Percentiles rank a stretch among this genome's conserved stretches.
Evolutionary conservation across 805 yeast species (phyloP).

Genomic region (Saccharomycopsis fermentans): DNA sequence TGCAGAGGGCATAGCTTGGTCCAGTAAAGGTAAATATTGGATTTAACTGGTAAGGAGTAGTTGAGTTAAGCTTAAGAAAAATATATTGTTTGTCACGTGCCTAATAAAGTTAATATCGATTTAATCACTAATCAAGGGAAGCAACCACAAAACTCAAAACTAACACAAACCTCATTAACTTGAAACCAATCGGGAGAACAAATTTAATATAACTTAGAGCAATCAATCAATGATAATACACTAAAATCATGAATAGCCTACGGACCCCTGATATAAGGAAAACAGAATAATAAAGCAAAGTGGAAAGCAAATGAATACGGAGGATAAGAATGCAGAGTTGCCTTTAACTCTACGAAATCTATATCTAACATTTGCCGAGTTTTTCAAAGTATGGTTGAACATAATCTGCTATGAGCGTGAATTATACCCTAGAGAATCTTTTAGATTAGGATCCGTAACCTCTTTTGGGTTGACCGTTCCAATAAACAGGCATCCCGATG

Average conservation of each 20-base stretch:
- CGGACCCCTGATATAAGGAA: not conserved
- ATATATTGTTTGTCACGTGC: not conserved
- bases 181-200: too few species aligned
- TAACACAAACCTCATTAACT: too few species aligned
- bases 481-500: slow-evolving; percentile 13
- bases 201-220: too few species aligned
- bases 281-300: too few species aligned
- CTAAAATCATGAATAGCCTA: not conserved
- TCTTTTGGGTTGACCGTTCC: slow-evolving; percentile 17
- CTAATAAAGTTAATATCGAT: not conserved
- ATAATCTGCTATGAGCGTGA: slow-evolving; percentile 11
- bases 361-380: slow-evolving; percentile 14
- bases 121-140: not conserved
- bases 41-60: too few species aligned
- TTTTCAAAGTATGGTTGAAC: slow-evolving; percentile 15
- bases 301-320: not conserved
- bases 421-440: slow-evolving; percentile 13
- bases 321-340: not conserved
- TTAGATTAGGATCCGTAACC: slow-evolving; percentile 2
- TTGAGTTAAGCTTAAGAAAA: too few species aligned
- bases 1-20: not conserved
- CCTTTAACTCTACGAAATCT: slow-evolving; percentile 13
- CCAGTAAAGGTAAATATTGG: too few species aligned
- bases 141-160: too few species aligned
- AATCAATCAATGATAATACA: not conserved